Evolutionary conservation across 1,139 yeast genomes (phyloP).

Genomic region (Geotrichum cucujoidarum): DNA sequence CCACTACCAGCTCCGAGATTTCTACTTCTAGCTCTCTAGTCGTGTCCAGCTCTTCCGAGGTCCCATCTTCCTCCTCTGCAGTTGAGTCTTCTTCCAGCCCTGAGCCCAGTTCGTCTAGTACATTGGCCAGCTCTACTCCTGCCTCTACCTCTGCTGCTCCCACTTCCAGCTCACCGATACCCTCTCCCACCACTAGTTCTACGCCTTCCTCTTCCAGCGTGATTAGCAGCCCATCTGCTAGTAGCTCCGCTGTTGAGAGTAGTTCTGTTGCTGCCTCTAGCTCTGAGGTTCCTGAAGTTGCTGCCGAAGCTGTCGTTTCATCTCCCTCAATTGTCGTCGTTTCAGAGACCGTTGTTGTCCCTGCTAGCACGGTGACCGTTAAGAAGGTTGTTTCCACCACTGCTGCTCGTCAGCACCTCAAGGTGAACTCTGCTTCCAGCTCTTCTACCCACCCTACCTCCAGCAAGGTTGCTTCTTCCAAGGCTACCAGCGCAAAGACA

Average conservation of each 20-base stretch:
- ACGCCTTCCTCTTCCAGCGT: not conserved
- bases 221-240: not conserved
- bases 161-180: not conserved
- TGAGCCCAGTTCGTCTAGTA: not conserved
- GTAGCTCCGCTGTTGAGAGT: not conserved
- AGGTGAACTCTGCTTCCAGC: not conserved
- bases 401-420: not conserved
- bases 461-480: not conserved
- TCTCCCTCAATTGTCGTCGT: not conserved
- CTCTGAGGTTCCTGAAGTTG: slow-evolving; percentile 11
- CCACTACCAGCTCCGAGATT: not conserved
- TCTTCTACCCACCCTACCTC: not conserved
- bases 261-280: slow-evolving; percentile 3
- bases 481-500: not conserved
- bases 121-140: not conserved
- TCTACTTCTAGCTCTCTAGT: not conserved
- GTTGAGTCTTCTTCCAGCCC: not conserved
- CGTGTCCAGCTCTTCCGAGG: slow-evolving; percentile 1
- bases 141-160: not conserved
- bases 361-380: not conserved
- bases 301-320: not conserved
- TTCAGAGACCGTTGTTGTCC: not conserved
- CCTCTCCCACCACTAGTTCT: slow-evolving; percentile 15
- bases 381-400: not conserved
- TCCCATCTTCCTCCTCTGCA: not conserved